A percentile compares a stretch with the other conserved stretches of the same genome.
Conservation (phyloP, 2,329 filamentous ascomycete genomes). For the Fusarium clavum region DNA sequence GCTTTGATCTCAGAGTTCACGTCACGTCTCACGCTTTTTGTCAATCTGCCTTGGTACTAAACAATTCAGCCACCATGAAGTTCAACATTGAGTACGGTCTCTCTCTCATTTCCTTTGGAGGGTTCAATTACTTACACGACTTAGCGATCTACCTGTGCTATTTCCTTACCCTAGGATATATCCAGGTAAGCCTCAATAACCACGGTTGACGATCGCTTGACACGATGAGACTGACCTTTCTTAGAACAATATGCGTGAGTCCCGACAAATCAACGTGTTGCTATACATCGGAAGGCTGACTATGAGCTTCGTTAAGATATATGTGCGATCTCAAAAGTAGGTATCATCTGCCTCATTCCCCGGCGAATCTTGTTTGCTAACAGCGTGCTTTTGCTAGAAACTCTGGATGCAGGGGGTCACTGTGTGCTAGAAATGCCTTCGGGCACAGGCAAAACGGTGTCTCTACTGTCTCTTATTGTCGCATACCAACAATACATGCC, state of each 20-base stretch:
- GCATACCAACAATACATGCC: constrained; percentile 96
- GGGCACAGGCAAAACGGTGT: constrained; percentile 97
- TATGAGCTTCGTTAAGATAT: constrained; percentile 53
- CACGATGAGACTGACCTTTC: background rate
- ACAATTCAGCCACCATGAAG: constrained; percentile 56
- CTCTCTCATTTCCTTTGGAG: background rate
- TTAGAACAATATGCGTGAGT: constrained; percentile 67
- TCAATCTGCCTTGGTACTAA: constrained; percentile 28
- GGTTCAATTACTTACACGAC: constrained; percentile 32
- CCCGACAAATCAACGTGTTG: background rate
- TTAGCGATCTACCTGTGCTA: constrained; percentile 66
- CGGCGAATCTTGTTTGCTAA: constrained; percentile 7
- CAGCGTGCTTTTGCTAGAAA: constrained; percentile 58
- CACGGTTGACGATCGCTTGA: background rate
- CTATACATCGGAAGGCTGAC: constrained; percentile 5
- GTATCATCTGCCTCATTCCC: background rate
- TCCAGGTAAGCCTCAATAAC: constrained; percentile 56
- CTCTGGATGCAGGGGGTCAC: constrained; percentile 92
- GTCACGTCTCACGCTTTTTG: constrained; percentile 42
- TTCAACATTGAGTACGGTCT: constrained; percentile 62
- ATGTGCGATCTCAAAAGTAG: constrained; percentile 69
- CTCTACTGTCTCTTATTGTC: constrained; percentile 92
- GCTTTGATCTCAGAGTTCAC: constrained; percentile 36
- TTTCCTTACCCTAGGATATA: constrained; percentile 71
- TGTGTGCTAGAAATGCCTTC: constrained; percentile 99